These are phyloP conservation scores for Atractiella rhizophila DNA, from an alignment of 768 basidiomycete species.

Conservation along the genomic window DNA sequence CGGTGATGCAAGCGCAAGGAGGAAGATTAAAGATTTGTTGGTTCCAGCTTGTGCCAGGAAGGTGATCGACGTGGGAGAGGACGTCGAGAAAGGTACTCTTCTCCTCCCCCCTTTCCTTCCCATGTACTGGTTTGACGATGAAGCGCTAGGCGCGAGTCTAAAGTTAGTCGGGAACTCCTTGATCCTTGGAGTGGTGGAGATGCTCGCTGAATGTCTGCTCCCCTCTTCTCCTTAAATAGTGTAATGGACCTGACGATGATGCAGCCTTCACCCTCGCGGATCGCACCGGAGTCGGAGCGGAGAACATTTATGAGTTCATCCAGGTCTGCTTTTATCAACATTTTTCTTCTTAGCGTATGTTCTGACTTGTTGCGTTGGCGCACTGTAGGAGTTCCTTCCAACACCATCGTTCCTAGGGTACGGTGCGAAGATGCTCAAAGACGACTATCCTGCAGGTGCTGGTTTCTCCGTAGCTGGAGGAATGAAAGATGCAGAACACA, in stretches of 20 bases:
- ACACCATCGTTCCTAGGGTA: conserved; percentile 32
- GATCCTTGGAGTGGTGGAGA: conserved; percentile 35
- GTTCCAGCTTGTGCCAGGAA: conserved; percentile 56
- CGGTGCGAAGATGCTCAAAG: conserved; percentile 41
- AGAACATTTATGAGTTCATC: conserved; percentile 30
- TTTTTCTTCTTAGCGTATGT: conserved; percentile 7
- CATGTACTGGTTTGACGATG: background rate
- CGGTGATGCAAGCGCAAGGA: conserved; percentile 59
- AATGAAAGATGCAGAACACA: conserved; percentile 52
- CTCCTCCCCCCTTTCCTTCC: conserved; percentile 19
- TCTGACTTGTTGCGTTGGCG: background rate
- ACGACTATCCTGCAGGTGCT: conserved; percentile 43
- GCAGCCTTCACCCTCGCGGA: conserved; percentile 62
- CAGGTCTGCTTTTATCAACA: conserved; percentile 20
- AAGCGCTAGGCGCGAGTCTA: too few species aligned
- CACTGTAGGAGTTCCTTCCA: conserved; percentile 36
- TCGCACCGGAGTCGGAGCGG: conserved; percentile 50
- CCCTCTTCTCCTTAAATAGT: too few species aligned
- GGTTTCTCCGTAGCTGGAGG: conserved; percentile 64
- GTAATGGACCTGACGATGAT: too few species aligned
- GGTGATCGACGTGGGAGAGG: conserved; percentile 47
- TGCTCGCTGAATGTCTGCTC: conserved; percentile 60
- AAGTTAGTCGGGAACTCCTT: conserved; percentile 36
- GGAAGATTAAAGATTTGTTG: conserved; percentile 47
- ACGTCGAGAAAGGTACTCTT: conserved; percentile 58